A percentile compares a stretch with the other conserved stretches of the same genome.
phyloP scores from a whole-genome alignment of 257 asterid species.

The Schizonepeta tenuifolia region DNA sequence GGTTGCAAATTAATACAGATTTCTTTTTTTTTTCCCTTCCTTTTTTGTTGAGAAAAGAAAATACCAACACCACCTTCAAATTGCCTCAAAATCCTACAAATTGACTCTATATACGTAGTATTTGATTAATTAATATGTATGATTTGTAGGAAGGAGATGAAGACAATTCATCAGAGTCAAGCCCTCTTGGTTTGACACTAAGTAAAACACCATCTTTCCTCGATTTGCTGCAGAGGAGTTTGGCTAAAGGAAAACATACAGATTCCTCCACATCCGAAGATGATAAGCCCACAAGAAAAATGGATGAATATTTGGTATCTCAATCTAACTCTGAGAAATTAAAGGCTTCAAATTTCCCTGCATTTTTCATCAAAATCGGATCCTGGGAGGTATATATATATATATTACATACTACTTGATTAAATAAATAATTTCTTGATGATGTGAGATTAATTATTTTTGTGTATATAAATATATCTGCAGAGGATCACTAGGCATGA shows the following conservation, averaged over 20 bases:
- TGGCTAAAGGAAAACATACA: conserved; percentile 29
- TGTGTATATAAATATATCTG: not conserved
- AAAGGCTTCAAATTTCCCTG: conserved; percentile 73
- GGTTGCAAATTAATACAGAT: too few relatives aligned
- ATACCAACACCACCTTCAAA: too few relatives aligned
- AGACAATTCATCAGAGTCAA: conserved; percentile 24
- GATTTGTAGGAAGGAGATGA: conserved; percentile 38
- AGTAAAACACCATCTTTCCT: conserved; percentile 55
- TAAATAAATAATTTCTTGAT: not conserved
- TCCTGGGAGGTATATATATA: conserved; percentile 83
- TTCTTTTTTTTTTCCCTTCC: too few relatives aligned
- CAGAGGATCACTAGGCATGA: conserved; percentile 56
- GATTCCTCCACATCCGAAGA: not conserved
- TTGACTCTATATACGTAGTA: too few relatives aligned
- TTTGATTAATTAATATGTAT: too few relatives aligned
- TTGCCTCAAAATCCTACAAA: not conserved
- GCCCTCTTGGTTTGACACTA: conserved; percentile 58
- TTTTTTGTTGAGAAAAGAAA: too few relatives aligned
- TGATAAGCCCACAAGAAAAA: not conserved
- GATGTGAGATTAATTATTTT: not conserved
- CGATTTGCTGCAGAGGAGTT: conserved; percentile 25
- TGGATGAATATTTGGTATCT: conserved; percentile 34
- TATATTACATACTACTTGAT: too few relatives aligned
- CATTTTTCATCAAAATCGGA: conserved; percentile 49
- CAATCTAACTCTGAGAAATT: conserved; percentile 45